Evolutionary conservation across 2,329 filamentous ascomycete genomes (phyloP), one percentile per base, ranked within the genome.

Genomic region (Trichoderma pleuroti): DNA sequence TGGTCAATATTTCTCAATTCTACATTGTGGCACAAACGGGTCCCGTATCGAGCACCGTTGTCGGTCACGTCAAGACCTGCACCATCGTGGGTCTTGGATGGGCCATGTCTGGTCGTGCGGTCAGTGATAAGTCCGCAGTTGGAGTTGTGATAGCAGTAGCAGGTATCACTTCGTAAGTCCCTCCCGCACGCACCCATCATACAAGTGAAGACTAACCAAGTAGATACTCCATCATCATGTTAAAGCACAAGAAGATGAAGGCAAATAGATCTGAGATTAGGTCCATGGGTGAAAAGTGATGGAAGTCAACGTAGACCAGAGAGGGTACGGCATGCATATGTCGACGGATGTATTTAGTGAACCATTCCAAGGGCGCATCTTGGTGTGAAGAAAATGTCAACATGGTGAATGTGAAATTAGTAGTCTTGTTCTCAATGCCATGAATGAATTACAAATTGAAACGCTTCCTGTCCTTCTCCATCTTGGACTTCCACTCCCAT

Each of bases 401-500:
- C 9, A 61, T 52, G 56, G 32, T 26, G n/a, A 21, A 21, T 18
- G 21, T 34, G 12, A 6, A 46, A 52, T 26, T 56, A 60, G 0
- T 34, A 49, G 18, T 32, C 46, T 54, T 28, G 61, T 46, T 67
- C 24, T 49, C 7, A 57, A 36, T 52, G 30, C 34, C 21, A 65
- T 60, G 59, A 57, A 32, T 36, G 16, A 65, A 26, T 66, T 86
- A 98, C 78, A 99, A 85, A 82, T 97, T 96, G 84, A 98, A 99
- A 79, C 93, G 91, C 75, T 95, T 98, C 77, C 96, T 87, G 78
- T 92, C 86, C 85, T 98, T 98, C 84, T 99, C 96, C 91, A 96
- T 97, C 79, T 90, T 90, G 12, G 92, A 92, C 83, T 97, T 97
- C 96, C 96, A 99, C 80, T 98, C 89, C 95, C 96, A 98, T 78